Evolutionary conservation across 495 filamentous ascomycete species (phyloP).

Genomic region (Durotheca rogersii): DNA sequence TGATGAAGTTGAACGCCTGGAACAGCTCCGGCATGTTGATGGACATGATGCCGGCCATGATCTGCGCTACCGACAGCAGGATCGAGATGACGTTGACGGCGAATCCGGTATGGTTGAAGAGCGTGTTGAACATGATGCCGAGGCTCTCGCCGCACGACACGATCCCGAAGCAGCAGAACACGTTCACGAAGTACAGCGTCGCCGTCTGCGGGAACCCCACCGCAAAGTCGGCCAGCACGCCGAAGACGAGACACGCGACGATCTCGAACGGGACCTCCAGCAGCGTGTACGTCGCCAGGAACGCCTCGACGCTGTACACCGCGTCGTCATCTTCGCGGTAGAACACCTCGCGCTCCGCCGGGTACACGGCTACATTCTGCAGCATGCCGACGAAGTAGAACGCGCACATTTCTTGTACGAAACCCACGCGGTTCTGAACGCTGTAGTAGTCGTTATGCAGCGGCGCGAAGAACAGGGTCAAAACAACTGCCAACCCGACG

Average conservation of each 20-base stretch:
- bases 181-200: conserved; percentile 62
- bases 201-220: conserved; percentile 61
- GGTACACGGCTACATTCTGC: conserved; percentile 73
- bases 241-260: conserved; percentile 61
- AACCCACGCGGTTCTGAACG: conserved; percentile 70
- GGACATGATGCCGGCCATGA: conserved; percentile 69
- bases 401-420: conserved; percentile 66
- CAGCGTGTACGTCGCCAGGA: conserved; percentile 65
- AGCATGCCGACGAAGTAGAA: conserved; percentile 80
- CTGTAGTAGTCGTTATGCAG: conserved; percentile 64
- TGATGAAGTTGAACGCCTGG: conserved; percentile 67
- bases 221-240: conserved; percentile 58
- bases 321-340: conserved; percentile 69
- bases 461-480: conserved; percentile 71
- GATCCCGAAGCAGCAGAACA: conserved; percentile 69
- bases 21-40: conserved; percentile 64
- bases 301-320: conserved; percentile 65
- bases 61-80: conserved; percentile 61
- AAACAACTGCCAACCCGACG: conserved; percentile 62
- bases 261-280: conserved; percentile 72
- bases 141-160: conserved; percentile 71
- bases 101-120: conserved; percentile 72
- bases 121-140: conserved; percentile 78
- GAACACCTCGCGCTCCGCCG: conserved; percentile 66
- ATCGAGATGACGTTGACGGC: conserved; percentile 67